These are phyloP conservation scores for Carex parvula DNA, from an alignment of 176 grass and related monocot genomes.

Conservation along the genomic window DNA sequence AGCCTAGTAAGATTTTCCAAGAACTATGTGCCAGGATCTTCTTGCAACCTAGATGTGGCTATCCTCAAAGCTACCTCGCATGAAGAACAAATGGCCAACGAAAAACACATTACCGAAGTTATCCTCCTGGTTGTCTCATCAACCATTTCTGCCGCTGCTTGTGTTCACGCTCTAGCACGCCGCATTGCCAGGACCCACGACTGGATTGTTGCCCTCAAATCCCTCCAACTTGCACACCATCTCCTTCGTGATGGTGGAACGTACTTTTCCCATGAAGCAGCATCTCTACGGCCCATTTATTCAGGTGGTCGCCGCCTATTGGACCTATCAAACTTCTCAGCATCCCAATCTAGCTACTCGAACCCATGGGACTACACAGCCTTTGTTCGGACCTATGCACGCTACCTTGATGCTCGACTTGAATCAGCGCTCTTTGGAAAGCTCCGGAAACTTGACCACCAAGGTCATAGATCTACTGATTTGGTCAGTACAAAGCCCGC, in stretches of 20 bases:
- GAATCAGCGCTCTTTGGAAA: slow-evolving; percentile 27
- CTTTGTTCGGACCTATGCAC: slow-evolving; percentile 31
- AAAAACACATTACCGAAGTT: slow-evolving; percentile 22
- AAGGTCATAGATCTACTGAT: not conserved
- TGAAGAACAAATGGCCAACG: slow-evolving; percentile 26
- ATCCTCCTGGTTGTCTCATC: slow-evolving; percentile 23
- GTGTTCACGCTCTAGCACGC: slow-evolving; percentile 30
- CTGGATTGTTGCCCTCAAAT: slow-evolving; percentile 46
- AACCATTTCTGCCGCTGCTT: slow-evolving; percentile 7
- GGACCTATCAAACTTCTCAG: slow-evolving; percentile 40
- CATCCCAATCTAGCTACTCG: not conserved
- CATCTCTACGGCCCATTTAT: not conserved
- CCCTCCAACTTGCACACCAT: slow-evolving; percentile 29
- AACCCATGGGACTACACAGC: slow-evolving; percentile 40
- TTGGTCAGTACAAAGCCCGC: slow-evolving; percentile 16
- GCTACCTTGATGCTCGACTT: slow-evolving; percentile 40
- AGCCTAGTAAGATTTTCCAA: slow-evolving; percentile 28
- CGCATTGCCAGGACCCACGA: slow-evolving; percentile 36
- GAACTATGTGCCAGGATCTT: slow-evolving; percentile 17
- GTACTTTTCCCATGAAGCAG: slow-evolving; percentile 27
- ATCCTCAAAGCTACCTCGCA: slow-evolving; percentile 47
- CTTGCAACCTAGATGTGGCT: slow-evolving; percentile 35
- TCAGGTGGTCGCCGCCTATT: slow-evolving; percentile 15
- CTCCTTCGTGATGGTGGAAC: slow-evolving; percentile 28
- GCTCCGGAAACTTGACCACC: slow-evolving; percentile 18